Evolutionary conservation across 2,329 filamentous ascomycete species (phyloP), one percentile per base, ranked within the genome.

Genomic region (Fusarium lyarnte): DNA sequence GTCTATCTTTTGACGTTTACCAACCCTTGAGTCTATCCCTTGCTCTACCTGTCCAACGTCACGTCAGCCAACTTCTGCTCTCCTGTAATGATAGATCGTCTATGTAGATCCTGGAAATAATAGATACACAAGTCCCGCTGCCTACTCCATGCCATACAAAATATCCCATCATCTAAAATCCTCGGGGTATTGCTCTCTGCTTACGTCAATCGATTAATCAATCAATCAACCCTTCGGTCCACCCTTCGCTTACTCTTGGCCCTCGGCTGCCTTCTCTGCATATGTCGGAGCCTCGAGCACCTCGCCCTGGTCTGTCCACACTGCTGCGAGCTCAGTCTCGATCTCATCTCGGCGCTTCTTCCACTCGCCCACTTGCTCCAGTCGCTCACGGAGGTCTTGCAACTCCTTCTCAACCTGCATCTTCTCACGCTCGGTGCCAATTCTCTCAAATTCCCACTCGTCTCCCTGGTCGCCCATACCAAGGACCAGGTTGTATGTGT

Each of bases 401-500:
- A 98, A 85, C 81, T 99, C 96, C 80, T 93, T 94, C 84, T 98
- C 95, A 12, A 98, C 94, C 27, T 93, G 93, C 81, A 95, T 91
- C 84, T 98, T 97, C 85, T 99, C 96, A 66, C 92, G 90, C 79
- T 94, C 94, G 0, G 95, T 98, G 64, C 96, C 96, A 74, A 99
- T 98, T 63, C 94, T 90, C 81, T 98, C 93, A 81, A 97, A 93
- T 74, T 95, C 92, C 94, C 96, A 98, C 77, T 93, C 92, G 60
- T 93, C 92, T n/a, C 92, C 94, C 55, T 90, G 88, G 21, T 93
- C 90, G 57, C 95, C 95, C 66, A 93, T 84, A 33, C 95, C 95
- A 8, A 99, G 89, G 6, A 91, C 92, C 14, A 99, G 90, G 76
- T 97, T 97, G 82, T 91, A 98, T 0, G 91, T 95, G 83, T 99